These are phyloP conservation scores for Talaromyces sp. DNA, from an alignment of 2,329 filamentous ascomycete genomes.

Conservation along the genomic window DNA sequence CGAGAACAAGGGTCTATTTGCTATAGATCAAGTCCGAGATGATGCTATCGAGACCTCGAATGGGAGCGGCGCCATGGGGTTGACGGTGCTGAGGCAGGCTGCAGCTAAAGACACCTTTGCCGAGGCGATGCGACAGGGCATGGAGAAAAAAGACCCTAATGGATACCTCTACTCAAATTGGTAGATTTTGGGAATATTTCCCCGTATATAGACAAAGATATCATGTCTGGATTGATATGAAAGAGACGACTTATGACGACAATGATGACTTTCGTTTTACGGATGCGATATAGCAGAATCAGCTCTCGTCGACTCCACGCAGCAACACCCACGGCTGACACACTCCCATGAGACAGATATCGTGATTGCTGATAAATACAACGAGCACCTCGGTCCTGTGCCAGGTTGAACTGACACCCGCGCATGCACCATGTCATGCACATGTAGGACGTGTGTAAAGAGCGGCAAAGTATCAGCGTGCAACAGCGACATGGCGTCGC, in stretches of 20 bases:
- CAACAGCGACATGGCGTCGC: background rate
- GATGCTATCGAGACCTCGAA: slow-evolving; percentile 5
- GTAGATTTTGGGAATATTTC: background rate
- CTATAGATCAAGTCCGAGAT: slow-evolving; percentile 7
- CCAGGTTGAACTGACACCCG: background rate
- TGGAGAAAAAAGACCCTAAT: slow-evolving; percentile 8
- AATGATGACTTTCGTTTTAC: background rate
- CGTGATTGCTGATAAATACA: background rate
- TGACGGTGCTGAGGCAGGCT: slow-evolving; percentile 3
- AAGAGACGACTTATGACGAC: background rate
- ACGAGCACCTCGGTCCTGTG: background rate
- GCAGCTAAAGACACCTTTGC: slow-evolving; percentile 6
- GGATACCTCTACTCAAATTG: slow-evolving; percentile 10
- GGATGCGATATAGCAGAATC: background rate
- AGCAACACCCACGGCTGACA: background rate
- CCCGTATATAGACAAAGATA: background rate
- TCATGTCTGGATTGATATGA: background rate
- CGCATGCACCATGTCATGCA: background rate
- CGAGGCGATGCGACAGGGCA: slow-evolving; percentile 10
- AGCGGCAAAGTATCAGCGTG: background rate
- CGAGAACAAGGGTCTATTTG: slow-evolving; percentile 10
- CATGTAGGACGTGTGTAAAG: background rate
- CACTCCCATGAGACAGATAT: background rate
- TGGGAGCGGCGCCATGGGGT: slow-evolving; percentile 8
- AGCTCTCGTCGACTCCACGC: background rate